These are phyloP conservation scores for Xylaria sp. DNA, from an alignment of 495 filamentous ascomycete species.

Conservation along the genomic window DNA sequence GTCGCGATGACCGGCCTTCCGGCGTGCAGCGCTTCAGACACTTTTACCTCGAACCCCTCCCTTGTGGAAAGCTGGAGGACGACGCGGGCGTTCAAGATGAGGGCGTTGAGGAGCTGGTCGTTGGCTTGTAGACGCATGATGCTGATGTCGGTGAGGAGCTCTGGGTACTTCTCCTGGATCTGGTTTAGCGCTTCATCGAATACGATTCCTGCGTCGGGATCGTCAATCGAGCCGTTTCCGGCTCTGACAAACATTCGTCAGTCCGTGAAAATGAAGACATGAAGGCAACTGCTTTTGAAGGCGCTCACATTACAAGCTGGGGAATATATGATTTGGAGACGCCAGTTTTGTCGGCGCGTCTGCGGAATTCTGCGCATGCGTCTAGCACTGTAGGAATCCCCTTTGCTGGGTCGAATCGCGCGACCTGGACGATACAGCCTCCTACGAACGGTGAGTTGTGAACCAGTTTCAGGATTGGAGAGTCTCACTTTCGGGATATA, in stretches of 20 bases:
- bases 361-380: slow-evolving; percentile 76
- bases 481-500: slow-evolving; percentile 66
- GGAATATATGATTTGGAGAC: slow-evolving; percentile 55
- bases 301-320: slow-evolving; percentile 69
- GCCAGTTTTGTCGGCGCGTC: slow-evolving; percentile 56
- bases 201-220: slow-evolving; percentile 78
- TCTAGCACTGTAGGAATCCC: slow-evolving; percentile 83
- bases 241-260: slow-evolving; percentile 40
- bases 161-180: slow-evolving; percentile 63
- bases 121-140: slow-evolving; percentile 79
- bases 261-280: background rate
- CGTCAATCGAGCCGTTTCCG: slow-evolving; percentile 85
- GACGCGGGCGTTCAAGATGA: slow-evolving; percentile 76
- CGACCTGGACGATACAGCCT: slow-evolving; percentile 81
- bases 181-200: slow-evolving; percentile 73
- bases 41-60: slow-evolving; percentile 91
- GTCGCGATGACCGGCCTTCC: slow-evolving; percentile 84
- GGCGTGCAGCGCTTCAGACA: slow-evolving; percentile 86
- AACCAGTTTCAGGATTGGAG: background rate
- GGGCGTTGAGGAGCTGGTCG: slow-evolving; percentile 81
- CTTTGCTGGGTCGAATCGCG: slow-evolving; percentile 88
- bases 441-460: slow-evolving; percentile 43
- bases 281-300: background rate
- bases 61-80: slow-evolving; percentile 81
- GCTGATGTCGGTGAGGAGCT: slow-evolving; percentile 65